These are phyloP conservation scores for Rosa rugosa DNA, from an alignment of 306 rosid species.

Conservation along the genomic window DNA sequence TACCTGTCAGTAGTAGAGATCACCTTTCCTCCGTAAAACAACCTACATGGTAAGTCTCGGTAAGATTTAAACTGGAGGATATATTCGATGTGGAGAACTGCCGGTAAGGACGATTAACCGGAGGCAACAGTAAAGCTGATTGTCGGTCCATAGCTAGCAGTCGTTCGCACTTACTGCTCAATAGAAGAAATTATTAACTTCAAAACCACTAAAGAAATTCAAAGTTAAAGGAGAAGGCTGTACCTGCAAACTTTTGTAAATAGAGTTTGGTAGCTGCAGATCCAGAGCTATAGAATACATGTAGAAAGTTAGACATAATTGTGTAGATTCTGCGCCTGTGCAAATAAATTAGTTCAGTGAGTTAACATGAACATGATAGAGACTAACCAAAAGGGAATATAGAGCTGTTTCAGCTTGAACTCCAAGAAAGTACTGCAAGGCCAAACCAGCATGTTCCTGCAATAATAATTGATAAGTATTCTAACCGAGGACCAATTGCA, in stretches of 20 bases:
- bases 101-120: constrained; percentile 70
- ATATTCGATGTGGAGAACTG: constrained; percentile 47
- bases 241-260: constrained; percentile 84
- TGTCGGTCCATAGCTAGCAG: constrained; percentile 66
- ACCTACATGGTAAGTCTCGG: constrained; percentile 62
- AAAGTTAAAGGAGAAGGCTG: constrained; percentile 19
- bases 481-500: constrained; percentile 23
- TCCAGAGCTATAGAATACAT: constrained; percentile 69
- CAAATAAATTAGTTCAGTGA: not conserved
- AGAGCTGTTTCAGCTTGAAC: constrained; percentile 64
- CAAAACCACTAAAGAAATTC: constrained; percentile 23
- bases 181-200: constrained; percentile 20
- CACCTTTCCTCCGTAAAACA: constrained; percentile 62
- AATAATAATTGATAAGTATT: constrained; percentile 23
- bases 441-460: constrained; percentile 84
- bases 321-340: not conserved
- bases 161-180: constrained; percentile 75
- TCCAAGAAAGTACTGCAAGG: constrained; percentile 79
- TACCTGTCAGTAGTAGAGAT: constrained; percentile 17
- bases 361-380: constrained; percentile 21
- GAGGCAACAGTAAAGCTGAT: constrained; percentile 62
- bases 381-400: constrained; percentile 72
- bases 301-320: constrained; percentile 26
- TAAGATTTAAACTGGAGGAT: constrained; percentile 39
- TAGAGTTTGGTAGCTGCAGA: constrained; percentile 78